Conservation (phyloP, 2,329 filamentous ascomycete genomes). For the Ascomycota sp. region DNA sequence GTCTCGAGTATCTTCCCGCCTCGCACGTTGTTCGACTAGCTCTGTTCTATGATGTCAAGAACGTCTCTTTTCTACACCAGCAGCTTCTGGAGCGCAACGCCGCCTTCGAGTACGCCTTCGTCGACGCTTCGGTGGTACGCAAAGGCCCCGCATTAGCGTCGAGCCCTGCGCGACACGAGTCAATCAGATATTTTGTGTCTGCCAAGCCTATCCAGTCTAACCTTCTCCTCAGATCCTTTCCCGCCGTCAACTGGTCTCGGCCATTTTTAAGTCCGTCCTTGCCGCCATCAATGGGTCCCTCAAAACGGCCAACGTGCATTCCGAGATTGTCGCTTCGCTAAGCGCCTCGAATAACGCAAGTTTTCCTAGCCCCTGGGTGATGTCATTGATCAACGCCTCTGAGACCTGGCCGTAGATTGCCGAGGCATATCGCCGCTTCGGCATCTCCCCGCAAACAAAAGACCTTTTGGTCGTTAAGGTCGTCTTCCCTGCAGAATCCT, state of each 20-base stretch:
- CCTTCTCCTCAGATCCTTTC: conserved; percentile 37
- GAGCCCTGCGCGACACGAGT: no score
- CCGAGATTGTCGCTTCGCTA: conserved; percentile 63
- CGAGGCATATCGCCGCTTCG: conserved; percentile 75
- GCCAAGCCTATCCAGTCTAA: background rate
- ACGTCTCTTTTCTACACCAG: conserved; percentile 53
- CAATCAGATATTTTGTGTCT: background rate
- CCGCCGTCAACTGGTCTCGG: conserved; percentile 47
- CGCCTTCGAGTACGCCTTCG: conserved; percentile 79
- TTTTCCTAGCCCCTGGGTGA: conserved; percentile 1
- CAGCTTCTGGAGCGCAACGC: conserved; percentile 70
- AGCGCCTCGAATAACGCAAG: conserved; percentile 62
- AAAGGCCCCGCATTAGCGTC: no score
- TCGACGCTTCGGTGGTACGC: conserved; percentile 60
- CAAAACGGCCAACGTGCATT: conserved; percentile 69
- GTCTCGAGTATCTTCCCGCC: conserved; percentile 52
- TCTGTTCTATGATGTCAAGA: conserved; percentile 54
- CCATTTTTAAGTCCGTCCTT: conserved; percentile 55
- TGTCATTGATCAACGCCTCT: background rate
- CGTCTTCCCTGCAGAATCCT: conserved; percentile 23
- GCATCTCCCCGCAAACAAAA: conserved; percentile 48
- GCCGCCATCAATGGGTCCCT: conserved; percentile 36
- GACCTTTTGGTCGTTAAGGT: conserved; percentile 67
- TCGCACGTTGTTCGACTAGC: conserved; percentile 47
- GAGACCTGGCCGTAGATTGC: conserved; percentile 39